Conservation (phyloP, 371 early-diverging fungal genomes). For the Syncephalastrum sp. region DNA sequence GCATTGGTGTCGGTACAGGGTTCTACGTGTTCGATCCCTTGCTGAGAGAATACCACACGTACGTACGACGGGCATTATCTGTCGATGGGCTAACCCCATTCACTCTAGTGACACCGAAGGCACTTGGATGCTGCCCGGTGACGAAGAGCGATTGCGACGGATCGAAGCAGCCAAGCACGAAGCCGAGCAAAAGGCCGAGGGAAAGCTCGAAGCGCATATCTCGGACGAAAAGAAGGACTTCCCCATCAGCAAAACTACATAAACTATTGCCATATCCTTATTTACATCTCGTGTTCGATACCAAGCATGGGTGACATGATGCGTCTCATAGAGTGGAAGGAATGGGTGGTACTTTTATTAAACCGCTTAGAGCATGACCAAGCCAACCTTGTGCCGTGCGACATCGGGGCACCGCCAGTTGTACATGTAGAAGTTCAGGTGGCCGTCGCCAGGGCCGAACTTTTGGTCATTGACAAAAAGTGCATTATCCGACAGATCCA, state of each 20-base stretch:
- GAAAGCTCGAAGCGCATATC: no score
- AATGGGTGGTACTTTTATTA: not conserved
- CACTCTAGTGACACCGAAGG: conserved; percentile 38
- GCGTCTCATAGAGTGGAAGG: no score
- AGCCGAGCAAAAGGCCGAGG: no score
- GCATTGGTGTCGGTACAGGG: conserved; percentile 45
- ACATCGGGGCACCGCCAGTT: conserved; percentile 86
- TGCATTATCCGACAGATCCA: conserved; percentile 85
- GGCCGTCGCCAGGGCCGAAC: conserved; percentile 93
- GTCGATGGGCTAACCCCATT: not conserved
- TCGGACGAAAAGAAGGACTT: no score
- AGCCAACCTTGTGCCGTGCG: conserved; percentile 68
- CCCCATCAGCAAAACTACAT: no score
- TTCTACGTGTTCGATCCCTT: conserved; percentile 46
- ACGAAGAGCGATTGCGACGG: conserved; percentile 23
- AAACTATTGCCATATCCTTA: not conserved
- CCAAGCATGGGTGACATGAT: no score
- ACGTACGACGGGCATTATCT: conserved; percentile 10
- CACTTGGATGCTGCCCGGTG: conserved; percentile 44
- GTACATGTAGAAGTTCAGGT: conserved; percentile 92
- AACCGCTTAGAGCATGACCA: conserved; percentile 76
- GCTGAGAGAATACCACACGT: conserved; percentile 44
- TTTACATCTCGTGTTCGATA: not conserved
- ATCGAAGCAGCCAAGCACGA: not conserved
- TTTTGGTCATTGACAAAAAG: conserved; percentile 76